Base-by-base conservation (phyloP, 2,329 filamentous ascomycete species). In the Xylaria sp. region DNA sequence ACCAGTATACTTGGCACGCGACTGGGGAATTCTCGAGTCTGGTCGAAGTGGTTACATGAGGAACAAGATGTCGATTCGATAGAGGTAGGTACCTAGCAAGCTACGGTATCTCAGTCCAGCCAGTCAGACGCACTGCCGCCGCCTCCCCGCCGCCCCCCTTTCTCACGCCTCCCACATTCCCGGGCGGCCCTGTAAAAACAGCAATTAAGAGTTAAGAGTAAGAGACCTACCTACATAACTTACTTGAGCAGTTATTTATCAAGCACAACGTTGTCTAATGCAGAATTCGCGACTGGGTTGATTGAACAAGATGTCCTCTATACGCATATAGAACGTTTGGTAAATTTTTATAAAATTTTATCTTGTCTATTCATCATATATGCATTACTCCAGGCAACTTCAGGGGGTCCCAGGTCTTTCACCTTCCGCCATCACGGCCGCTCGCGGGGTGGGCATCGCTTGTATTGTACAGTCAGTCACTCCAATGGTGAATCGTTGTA, bases 321-420 rank as follows among this genome's bases (percentile, higher is more conserved):
- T 42, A 27, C 13, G 33, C 36, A 15, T 9, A 20, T 44, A 22
- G 20, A 33, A 58, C 38, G 47, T 27, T 65, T 50, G 17, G n/a
- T 56, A 25, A 44, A 53, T 47, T 20, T 60, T 67, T 63, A 67
- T 44, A 51, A 60, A 36, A 64, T 66, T 63, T 69, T 70, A 68
- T 65, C 45, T 73, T 71, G 72, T 74, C 72, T 75, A 74, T 74
- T 75, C 70, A 57, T 75, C 69, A 71, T 74, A 74, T 74, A 71
- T 75, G 69, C 65, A 74, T 75, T 75, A 74, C 69, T 71, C 67
- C 64, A 56, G 69, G 65, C 65, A 65, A 61, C 69, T 72, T 70
- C 68, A 69, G 67, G 69, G 71, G 71, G 59, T 67, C 56, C 59
- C 55, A 61, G 58, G 60, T 66, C 49, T 61, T 50, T 65, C 66